Evolutionary conservation across 2,329 filamentous ascomycete genomes (phyloP), one percentile per base, ranked within the genome.

Genomic region (Clonostachys sp.): DNA sequence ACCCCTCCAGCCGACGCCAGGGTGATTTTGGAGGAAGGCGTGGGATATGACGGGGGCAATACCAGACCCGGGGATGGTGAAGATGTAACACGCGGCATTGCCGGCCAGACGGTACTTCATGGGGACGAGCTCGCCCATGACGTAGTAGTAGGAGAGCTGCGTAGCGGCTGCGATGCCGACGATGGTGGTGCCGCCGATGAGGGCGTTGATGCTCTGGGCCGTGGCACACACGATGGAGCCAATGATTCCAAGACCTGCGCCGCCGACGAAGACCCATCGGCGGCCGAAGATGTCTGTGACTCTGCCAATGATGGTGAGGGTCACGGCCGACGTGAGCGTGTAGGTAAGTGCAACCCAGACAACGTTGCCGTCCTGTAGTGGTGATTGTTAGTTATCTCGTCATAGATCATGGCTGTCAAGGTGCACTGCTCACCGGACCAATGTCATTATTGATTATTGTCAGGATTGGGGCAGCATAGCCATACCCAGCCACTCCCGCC

Each of bases 121-220:
- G 10, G 66, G 67, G 24, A 70, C 62, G 30, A 66, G 62, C 52
- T 69, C 67, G 52, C 66, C 52, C n/a, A 60, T 55, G 13, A 53
- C 56, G 34, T 53, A 66, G 52, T 66, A 71, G 12, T 61, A 59
- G 55, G 68, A 64, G 45, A 71, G 65, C 42, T 67, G 58, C 45
- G 70, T 65, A 3, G 66, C 67, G n/a, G 59, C 60, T 5, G 66
- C 67, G 17, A 62, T 57, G 16, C 68, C 67, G 44, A 71, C 69
- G 24, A 72, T 54, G 12, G 61, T 65, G 14, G 66, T 65, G 17
- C 61, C 62, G 5, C 57, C 64, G 46, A 72, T 70, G 63, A 70
- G 70, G 41, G 66, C 61, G 30, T 60, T 57, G 50, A 72, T 68
- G 46, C 47, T 61, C 44, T 63, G 54, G 7, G 63, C 67, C 1